Evolutionary conservation across 1,284 basidiomycete species (phyloP).

Genomic region (Stygiomarasmius scandens): DNA sequence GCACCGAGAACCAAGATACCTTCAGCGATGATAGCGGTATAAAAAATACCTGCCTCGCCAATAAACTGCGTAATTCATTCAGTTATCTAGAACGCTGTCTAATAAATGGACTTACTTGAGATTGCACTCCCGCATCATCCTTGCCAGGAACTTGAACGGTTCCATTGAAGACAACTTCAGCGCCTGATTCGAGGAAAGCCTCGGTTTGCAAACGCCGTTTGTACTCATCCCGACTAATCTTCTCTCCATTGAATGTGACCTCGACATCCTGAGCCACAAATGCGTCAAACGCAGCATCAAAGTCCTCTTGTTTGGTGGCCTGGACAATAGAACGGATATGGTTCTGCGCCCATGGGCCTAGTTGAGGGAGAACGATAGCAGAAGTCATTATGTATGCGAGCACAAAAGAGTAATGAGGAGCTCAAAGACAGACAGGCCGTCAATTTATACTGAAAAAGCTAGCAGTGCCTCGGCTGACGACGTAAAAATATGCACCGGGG

Average conservation of each 20-base stretch:
- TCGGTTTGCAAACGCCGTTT: slow-evolving; percentile 28
- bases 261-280: slow-evolving; percentile 23
- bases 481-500: not conserved
- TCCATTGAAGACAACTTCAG: slow-evolving; percentile 25
- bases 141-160: slow-evolving; percentile 24
- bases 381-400: not conserved
- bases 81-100: no score
- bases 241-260: slow-evolving; percentile 32
- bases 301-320: slow-evolving; percentile 18
- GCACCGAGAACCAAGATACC: slow-evolving; percentile 22
- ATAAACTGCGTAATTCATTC: not conserved
- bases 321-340: slow-evolving; percentile 23
- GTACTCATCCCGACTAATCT: slow-evolving; percentile 31
- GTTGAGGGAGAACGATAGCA: slow-evolving; percentile 11
- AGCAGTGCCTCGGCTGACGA: not conserved
- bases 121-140: not conserved
- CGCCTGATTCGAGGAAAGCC: slow-evolving; percentile 29
- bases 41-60: slow-evolving; percentile 17
- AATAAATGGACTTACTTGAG: slow-evolving; percentile 1
- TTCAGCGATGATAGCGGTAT: slow-evolving; percentile 25
- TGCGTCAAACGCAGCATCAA: slow-evolving; percentile 21
- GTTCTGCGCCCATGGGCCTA: slow-evolving; percentile 23
- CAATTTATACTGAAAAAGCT: not conserved
- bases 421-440: not conserved
- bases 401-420: not conserved